A percentile compares a stretch with the other conserved stretches of the same genome.
Conservation (phyloP, 164 flowering plant species). For the Cinnamomum chago region DNA sequence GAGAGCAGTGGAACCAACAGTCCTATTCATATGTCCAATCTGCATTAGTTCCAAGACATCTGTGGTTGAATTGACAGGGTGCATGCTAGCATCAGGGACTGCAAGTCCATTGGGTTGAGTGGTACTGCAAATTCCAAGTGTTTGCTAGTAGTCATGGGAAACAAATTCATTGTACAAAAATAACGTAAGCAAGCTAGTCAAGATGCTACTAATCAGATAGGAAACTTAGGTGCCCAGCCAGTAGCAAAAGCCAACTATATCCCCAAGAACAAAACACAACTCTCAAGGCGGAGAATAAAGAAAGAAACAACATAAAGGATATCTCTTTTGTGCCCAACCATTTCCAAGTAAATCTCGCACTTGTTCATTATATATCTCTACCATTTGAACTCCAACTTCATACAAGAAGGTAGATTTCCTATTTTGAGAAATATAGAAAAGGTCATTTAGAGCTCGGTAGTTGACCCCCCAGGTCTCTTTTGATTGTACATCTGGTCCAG, state of each 20-base stretch:
- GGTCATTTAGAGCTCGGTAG: slow-evolving; percentile 76
- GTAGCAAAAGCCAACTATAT: background rate
- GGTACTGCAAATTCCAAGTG: slow-evolving; percentile 72
- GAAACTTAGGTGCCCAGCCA: background rate
- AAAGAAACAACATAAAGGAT: slow-evolving; percentile 46
- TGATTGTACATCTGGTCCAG: slow-evolving; percentile 65
- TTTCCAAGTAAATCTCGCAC: slow-evolving; percentile 78
- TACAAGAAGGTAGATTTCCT: slow-evolving; percentile 55
- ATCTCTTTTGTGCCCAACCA: slow-evolving; percentile 65
- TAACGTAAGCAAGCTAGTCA: too few relatives aligned
- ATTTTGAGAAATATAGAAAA: slow-evolving; percentile 61
- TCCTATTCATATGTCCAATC: slow-evolving; percentile 69
- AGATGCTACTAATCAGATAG: background rate
- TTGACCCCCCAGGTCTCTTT: slow-evolving; percentile 75
- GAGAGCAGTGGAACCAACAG: slow-evolving; percentile 89
- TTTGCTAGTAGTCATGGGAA: slow-evolving; percentile 69
- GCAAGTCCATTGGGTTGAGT: slow-evolving; percentile 77
- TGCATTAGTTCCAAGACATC: slow-evolving; percentile 78
- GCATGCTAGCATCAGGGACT: slow-evolving; percentile 97
- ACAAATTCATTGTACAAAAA: background rate
- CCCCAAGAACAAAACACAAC: background rate
- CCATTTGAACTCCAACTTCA: slow-evolving; percentile 85
- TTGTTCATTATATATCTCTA: slow-evolving; percentile 96
- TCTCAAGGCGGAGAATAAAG: background rate
- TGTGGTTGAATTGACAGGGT: slow-evolving; percentile 58